Conservation (phyloP, 2,329 filamentous ascomycete genomes). For the Penicillium concentricum region DNA sequence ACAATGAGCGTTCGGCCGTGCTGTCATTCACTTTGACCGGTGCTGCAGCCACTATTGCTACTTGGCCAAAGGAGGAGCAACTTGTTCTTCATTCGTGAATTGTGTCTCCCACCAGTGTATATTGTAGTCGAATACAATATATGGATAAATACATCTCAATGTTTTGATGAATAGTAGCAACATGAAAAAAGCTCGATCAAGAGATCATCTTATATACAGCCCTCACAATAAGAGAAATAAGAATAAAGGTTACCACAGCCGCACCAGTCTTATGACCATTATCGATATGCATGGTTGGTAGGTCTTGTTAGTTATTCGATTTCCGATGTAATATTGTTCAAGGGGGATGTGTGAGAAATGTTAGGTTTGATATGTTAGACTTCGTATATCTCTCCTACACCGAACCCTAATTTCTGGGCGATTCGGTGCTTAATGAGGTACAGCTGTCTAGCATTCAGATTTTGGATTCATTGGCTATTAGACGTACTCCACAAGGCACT, state of each 20-base stretch:
- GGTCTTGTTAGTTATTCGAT: too few relatives aligned
- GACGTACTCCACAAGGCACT: too few relatives aligned
- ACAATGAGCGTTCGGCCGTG: slow-evolving; percentile 40
- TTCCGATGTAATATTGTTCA: neutral
- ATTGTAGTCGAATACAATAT: neutral
- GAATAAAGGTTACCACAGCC: too few relatives aligned
- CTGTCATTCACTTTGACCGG: slow-evolving; percentile 36
- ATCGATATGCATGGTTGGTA: too few relatives aligned
- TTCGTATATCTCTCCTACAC: neutral
- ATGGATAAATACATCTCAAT: neutral
- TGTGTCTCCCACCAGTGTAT: neutral
- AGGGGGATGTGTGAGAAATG: too few relatives aligned
- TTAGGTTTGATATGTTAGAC: too few relatives aligned
- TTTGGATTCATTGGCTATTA: neutral
- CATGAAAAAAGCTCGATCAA: too few relatives aligned
- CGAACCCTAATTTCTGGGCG: neutral
- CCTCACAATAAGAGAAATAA: too few relatives aligned
- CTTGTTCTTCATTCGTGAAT: slow-evolving; percentile 18
- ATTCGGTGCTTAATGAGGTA: too few relatives aligned
- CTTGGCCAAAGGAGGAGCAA: slow-evolving; percentile 35
- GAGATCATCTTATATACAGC: too few relatives aligned
- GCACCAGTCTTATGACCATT: too few relatives aligned
- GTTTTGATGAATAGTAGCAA: too few relatives aligned
- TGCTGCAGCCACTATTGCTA: slow-evolving; percentile 28
- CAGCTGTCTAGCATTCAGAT: neutral